Percentiles rank a stretch among this genome's conserved stretches.
phyloP scores from a whole-genome alignment of 164 flowering plant genomes.

The Taxillus chinensis region DNA sequence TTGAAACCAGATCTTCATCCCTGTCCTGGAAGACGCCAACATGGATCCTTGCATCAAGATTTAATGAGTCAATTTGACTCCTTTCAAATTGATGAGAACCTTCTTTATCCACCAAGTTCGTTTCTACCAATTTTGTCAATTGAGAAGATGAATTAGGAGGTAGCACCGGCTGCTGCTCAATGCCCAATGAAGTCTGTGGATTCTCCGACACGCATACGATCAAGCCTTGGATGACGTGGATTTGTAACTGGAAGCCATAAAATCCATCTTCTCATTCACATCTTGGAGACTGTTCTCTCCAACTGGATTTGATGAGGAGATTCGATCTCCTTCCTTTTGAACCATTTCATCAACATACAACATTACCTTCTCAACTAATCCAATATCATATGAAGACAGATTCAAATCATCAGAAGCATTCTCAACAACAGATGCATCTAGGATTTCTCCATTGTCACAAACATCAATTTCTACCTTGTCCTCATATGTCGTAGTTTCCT shows the following conservation, averaged over 20 bases:
- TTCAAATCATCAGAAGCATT: slow-evolving; percentile 9
- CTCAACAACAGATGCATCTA: slow-evolving; percentile 12
- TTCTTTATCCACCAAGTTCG: slow-evolving; percentile 1
- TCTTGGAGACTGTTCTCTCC: slow-evolving; percentile 1
- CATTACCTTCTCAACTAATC: slow-evolving; percentile 14
- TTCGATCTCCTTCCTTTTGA: slow-evolving; percentile 13
- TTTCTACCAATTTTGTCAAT: too few relatives aligned
- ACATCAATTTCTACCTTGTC: slow-evolving; percentile 10
- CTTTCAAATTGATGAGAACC: slow-evolving; percentile 4
- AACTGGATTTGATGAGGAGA: slow-evolving; percentile 8
- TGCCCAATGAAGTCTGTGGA: slow-evolving; percentile 4
- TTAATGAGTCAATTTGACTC: slow-evolving; percentile 8
- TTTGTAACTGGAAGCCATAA: neutral
- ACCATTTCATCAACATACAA: neutral
- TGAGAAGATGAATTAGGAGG: too few relatives aligned
- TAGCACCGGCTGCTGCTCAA: slow-evolving; percentile 4
- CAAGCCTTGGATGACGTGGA: neutral
- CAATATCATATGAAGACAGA: slow-evolving; percentile 13
- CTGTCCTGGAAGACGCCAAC: slow-evolving; percentile 18
- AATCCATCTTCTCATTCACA: neutral
- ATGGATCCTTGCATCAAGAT: neutral
- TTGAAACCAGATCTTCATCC: slow-evolving; percentile 9
- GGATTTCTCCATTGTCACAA: slow-evolving; percentile 11
- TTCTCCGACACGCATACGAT: neutral
- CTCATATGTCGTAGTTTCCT: slow-evolving; percentile 10